Conservation (phyloP, 352 stramenopile species). For the Phytophthora pistaciae region DNA sequence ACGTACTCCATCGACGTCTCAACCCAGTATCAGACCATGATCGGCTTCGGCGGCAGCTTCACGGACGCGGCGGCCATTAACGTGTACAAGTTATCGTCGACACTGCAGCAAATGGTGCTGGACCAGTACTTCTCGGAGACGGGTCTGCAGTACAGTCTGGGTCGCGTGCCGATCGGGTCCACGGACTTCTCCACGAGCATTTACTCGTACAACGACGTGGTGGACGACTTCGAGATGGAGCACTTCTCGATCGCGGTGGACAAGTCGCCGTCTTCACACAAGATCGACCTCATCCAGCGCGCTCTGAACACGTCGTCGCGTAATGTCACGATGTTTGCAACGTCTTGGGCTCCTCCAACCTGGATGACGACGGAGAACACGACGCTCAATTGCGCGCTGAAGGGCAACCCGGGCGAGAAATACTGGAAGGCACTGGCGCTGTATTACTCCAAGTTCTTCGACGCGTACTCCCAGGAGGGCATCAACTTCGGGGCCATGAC, state of each 20-base stretch:
- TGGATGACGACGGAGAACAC: conserved; percentile 89
- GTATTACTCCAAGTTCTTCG: conserved; percentile 92
- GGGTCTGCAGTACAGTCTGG: conserved; percentile 86
- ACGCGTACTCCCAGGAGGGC: conserved; percentile 78
- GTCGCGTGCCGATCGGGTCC: conserved; percentile 86
- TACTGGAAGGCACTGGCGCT: conserved; percentile 83
- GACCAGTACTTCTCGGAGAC: conserved; percentile 82
- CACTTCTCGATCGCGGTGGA: conserved; percentile 82
- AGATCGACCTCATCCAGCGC: conserved; percentile 76
- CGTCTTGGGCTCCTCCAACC: conserved; percentile 81
- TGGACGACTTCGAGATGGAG: conserved; percentile 85
- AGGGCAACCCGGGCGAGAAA: conserved; percentile 58
- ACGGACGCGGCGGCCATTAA: conserved; percentile 89
- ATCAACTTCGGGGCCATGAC: conserved; percentile 86
- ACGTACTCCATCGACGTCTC: conserved; percentile 60
- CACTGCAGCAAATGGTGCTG: conserved; percentile 71
- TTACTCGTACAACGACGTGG: conserved; percentile 89
- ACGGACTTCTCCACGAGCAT: conserved; percentile 86
- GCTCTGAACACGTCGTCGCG: conserved; percentile 47
- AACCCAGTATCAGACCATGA: conserved; percentile 80
- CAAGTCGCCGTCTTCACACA: conserved; percentile 68
- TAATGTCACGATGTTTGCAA: conserved; percentile 78
- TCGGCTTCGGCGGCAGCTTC: conserved; percentile 91
- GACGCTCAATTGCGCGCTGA: conserved; percentile 64
- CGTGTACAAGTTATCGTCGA: conserved; percentile 69